Evolutionary conservation across 805 yeast species (phyloP), one percentile per base, ranked within the genome.

Genomic region (Suhomyces emberorum): DNA sequence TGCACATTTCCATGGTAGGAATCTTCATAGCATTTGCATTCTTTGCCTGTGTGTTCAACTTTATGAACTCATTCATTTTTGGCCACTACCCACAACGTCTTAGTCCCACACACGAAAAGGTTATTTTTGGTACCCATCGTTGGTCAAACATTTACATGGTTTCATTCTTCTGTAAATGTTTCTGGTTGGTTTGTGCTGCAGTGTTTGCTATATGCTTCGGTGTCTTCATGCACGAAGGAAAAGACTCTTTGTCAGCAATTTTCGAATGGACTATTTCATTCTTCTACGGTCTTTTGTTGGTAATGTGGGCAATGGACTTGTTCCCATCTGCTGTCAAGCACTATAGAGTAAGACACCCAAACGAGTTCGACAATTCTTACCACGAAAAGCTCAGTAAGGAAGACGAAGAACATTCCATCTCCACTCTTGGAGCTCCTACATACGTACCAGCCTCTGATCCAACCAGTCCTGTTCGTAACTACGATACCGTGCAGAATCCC

Each of bases 191-290:
- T 2, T 52, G 71, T 14, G 93, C 95, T 1, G 64, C 81, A 12
- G 76, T 66, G 0, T 72, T 85, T 52, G 95, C 91, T 3, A 59
- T 83, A 17, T 70, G 76, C 21, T 91, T 87, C 46, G 88, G 77
- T n/a, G 69, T 58, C 3, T 52, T 62, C 34, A 51, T 54, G 55
- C 54, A 57, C 9, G 35, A 38, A 1, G 66, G 69, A 18, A 50
- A 61, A 6, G 51, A 61, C 25, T 65, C 72, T 44, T 64, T 72
- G 21, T 70, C 80, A 27, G 88, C 88, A 0, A 65, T 70, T 15
- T 77, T 83, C 54, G 98, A 91, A 61, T 91, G 98, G 98, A 54
- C 80, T 3, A 60, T 89, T 28, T 80, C 91, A n/a, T 89, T 81
- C 60, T 81, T 86, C 79, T 89, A 84, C 54, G 93, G 95, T 3